A percentile compares a stretch with the other conserved stretches of the same genome.
phyloP scores from a whole-genome alignment of 352 stramenopile genomes.

The Thraustochytrium sp. region DNA sequence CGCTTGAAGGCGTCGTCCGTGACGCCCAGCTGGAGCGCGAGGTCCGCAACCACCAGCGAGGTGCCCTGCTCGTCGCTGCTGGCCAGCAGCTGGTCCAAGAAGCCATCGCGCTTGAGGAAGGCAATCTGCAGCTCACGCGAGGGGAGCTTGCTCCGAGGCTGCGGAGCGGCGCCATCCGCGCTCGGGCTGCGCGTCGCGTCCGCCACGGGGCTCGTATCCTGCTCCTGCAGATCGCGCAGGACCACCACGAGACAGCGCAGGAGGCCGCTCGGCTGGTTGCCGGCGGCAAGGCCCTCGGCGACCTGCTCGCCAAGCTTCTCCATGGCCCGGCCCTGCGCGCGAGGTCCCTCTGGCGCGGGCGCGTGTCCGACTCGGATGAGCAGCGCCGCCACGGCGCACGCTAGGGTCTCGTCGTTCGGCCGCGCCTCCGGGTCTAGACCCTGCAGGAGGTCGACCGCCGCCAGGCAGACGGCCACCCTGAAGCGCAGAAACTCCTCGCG shows the following conservation, averaged over 20 bases:
- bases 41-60: not conserved
- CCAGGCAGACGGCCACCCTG: not conserved
- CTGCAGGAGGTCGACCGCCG: not conserved
- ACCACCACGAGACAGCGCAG: not conserved
- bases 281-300: not conserved
- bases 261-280: not conserved
- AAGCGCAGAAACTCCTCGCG: not conserved
- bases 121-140: not conserved
- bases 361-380: not conserved
- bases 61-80: not conserved
- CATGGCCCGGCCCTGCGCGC: not conserved
- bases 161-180: no score
- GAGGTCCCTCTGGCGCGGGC: not conserved
- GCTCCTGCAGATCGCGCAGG: not conserved
- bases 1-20: not conserved
- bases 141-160: not conserved
- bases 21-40: not conserved
- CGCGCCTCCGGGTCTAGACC: not conserved
- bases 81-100: not conserved
- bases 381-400: not conserved
- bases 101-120: not conserved
- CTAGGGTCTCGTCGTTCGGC: not conserved
- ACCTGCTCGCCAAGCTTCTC: not conserved
- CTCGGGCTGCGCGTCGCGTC: no score
- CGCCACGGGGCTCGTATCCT: no score